These are phyloP conservation scores for Naganishia sp. DNA, from an alignment of 1,284 basidiomycete genomes.

Conservation along the genomic window DNA sequence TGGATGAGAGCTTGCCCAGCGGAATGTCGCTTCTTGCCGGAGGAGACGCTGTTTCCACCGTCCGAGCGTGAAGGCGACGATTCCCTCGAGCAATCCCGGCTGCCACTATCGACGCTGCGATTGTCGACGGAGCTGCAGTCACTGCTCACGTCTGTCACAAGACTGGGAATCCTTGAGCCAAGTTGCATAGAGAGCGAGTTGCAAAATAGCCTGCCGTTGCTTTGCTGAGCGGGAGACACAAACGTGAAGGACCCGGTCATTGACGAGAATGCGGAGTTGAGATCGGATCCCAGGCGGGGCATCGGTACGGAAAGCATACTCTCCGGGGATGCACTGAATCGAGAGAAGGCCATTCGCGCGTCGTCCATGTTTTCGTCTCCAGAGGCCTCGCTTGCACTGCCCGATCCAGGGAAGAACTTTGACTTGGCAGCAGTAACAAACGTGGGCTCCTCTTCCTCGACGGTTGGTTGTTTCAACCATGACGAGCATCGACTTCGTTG, in stretches of 20 bases:
- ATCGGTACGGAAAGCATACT: constrained; percentile 14
- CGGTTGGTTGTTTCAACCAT: constrained; percentile 3
- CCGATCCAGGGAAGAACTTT: constrained; percentile 8
- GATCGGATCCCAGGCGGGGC: constrained; percentile 18
- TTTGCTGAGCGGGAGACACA: constrained; percentile 18
- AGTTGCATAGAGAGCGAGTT: constrained; percentile 1
- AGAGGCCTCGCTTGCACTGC: neutral
- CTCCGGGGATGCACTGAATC: constrained; percentile 15
- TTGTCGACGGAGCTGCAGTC: constrained; percentile 18
- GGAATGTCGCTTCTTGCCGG: constrained; percentile 14
- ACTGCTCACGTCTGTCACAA: constrained; percentile 17
- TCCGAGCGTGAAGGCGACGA: constrained; percentile 17
- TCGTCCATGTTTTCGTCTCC: constrained; percentile 20
- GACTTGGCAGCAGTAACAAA: constrained; percentile 22
- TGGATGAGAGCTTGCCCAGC: neutral
- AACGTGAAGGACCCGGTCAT: constrained; percentile 29
- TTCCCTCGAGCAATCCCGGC: constrained; percentile 15
- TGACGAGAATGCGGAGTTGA: constrained; percentile 26
- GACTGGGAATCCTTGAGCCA: constrained; percentile 18
- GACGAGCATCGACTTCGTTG: constrained; percentile 9
- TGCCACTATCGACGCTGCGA: constrained; percentile 16
- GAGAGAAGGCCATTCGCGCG: neutral
- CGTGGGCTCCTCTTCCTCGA: constrained; percentile 23
- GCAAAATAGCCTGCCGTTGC: constrained; percentile 18
- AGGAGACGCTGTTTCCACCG: constrained; percentile 17